A percentile compares a stretch with the other conserved stretches of the same genome.
These are phyloP conservation scores for Podaxis carcinomalis DNA, from an alignment of 768 basidiomycete species.

Conservation along the genomic window DNA sequence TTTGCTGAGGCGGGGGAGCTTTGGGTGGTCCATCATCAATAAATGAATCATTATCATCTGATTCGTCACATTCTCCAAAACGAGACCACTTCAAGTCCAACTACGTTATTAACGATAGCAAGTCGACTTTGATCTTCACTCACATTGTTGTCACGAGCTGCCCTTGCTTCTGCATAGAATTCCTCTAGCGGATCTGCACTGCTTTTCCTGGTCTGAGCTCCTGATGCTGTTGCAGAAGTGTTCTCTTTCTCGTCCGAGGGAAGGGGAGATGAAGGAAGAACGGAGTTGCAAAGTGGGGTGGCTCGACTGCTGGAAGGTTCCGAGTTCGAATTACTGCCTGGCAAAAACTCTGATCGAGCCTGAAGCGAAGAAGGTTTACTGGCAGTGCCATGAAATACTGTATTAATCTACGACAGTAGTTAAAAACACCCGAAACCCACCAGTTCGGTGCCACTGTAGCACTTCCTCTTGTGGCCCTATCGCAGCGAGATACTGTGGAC, in stretches of 20 bases:
- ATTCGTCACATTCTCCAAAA: slow-evolving; percentile 32
- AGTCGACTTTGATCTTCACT: neutral
- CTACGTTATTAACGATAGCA: neutral
- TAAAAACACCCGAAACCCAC: neutral
- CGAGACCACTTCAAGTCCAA: slow-evolving; percentile 26
- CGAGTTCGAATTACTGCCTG: neutral
- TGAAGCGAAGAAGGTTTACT: neutral
- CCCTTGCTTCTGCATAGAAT: slow-evolving; percentile 58
- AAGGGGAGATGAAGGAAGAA: neutral
- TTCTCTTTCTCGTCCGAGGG: neutral
- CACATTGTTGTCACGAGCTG: slow-evolving; percentile 23
- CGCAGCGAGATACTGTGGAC: neutral
- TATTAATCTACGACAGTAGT: neutral
- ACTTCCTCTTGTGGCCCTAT: neutral
- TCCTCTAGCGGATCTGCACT: slow-evolving; percentile 54
- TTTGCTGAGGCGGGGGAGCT: slow-evolving; percentile 2
- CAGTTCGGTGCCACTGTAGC: neutral
- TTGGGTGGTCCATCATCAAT: neutral
- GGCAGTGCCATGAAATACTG: neutral
- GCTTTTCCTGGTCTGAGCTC: neutral
- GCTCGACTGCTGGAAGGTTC: neutral
- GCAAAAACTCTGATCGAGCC: neutral
- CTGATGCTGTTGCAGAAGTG: neutral
- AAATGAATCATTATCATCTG: slow-evolving; percentile 16
- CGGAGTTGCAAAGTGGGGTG: neutral